Conservation (phyloP, 2,329 filamentous ascomycete genomes). For the Xylariales sp. region DNA sequence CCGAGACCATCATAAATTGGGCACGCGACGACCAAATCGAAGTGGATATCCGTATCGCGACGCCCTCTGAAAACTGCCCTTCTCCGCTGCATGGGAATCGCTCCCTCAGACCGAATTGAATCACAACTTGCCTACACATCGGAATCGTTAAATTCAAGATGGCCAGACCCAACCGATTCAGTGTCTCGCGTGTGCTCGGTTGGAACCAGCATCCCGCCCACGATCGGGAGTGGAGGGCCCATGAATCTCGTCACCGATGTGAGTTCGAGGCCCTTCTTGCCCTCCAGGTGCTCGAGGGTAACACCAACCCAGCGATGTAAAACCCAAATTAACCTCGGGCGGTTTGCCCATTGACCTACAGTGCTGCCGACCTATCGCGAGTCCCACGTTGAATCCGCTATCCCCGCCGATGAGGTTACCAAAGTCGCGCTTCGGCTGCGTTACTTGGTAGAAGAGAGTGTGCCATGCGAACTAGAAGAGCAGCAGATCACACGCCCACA, state of each 20-base stretch:
- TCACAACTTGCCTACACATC: no score
- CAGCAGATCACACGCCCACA: conserved; percentile 72
- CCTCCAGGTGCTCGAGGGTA: background rate
- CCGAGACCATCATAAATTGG: no score
- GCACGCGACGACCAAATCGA: no score
- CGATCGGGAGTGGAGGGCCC: conserved; percentile 30
- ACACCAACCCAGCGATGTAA: background rate
- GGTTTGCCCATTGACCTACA: conserved; percentile 23
- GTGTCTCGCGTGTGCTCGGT: conserved; percentile 26
- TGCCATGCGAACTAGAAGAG: conserved; percentile 86
- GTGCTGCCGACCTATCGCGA: conserved; percentile 63
- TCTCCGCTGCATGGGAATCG: no score
- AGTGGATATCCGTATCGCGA: no score
- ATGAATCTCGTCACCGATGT: conserved; percentile 41
- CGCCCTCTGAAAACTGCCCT: no score
- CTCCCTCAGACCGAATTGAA: no score
- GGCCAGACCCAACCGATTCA: no score
- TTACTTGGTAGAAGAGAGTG: conserved; percentile 81
- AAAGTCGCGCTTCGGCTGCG: conserved; percentile 86
- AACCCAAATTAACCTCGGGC: conserved; percentile 10
- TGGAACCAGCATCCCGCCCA: conserved; percentile 28
- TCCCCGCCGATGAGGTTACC: conserved; percentile 76
- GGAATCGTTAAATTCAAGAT: no score
- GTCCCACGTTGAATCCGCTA: conserved; percentile 57
- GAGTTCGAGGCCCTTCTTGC: conserved; percentile 15